Conservation (phyloP, 169 alveolate species). For the Eimeria brunetti region DNA sequence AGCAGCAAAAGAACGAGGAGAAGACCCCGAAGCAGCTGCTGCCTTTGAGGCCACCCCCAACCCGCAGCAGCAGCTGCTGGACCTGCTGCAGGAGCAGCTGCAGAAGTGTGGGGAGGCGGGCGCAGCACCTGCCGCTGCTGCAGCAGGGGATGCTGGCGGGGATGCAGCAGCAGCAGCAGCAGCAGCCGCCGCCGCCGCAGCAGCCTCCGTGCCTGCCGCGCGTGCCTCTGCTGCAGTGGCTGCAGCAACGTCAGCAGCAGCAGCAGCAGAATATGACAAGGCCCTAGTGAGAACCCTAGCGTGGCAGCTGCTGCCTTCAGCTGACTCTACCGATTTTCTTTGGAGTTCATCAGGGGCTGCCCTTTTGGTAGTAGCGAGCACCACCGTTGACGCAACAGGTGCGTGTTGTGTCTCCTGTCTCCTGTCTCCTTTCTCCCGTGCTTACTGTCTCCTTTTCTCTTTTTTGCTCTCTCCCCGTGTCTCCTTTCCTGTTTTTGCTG, state of each 20-base stretch:
- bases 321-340: conserved; percentile 74
- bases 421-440: not conserved
- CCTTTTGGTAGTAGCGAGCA: conserved; percentile 70
- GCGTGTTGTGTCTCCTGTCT: not conserved
- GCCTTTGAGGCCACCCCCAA: conserved; percentile 38
- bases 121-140: not conserved
- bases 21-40: conserved; percentile 29
- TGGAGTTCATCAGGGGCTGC: conserved; percentile 80
- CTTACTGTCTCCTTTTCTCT: not conserved
- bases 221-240: conserved; percentile 12
- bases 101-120: conserved; percentile 31
- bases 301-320: conserved; percentile 67
- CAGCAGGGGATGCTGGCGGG: conserved; percentile 6
- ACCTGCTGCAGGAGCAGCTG: conserved; percentile 67
- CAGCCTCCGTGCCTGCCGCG: conserved; percentile 2
- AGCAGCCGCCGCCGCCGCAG: not conserved
- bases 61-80: conserved; percentile 52
- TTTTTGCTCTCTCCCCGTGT: not conserved
- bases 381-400: conserved; percentile 81
- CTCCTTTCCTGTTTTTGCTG: not conserved
- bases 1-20: conserved; percentile 46
- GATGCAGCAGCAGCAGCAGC: conserved; percentile 7
- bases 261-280: conserved; percentile 1
- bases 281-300: conserved; percentile 59
- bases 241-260: conserved; percentile 19